phyloP scores from a whole-genome alignment of 164 flowering plant genomes.

The Berberis vulgaris region DNA sequence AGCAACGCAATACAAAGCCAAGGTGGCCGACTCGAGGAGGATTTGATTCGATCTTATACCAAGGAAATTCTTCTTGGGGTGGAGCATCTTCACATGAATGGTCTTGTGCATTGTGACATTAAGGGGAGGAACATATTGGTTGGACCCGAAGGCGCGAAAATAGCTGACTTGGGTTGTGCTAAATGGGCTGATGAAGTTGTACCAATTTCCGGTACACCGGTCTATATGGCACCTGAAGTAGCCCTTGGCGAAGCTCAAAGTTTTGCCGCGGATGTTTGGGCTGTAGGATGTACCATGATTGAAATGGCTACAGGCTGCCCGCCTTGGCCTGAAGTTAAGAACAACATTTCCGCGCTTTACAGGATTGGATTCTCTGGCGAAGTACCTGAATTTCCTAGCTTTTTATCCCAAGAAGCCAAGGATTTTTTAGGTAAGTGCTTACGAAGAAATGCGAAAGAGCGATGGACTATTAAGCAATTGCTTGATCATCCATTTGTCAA shows the following conservation, averaged over 20 bases:
- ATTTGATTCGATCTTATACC: slow-evolving; percentile 22
- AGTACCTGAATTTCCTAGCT: slow-evolving; percentile 43
- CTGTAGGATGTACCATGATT: slow-evolving; percentile 69
- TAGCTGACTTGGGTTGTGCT: slow-evolving; percentile 80
- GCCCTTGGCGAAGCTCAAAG: slow-evolving; percentile 68
- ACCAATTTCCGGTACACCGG: slow-evolving; percentile 53
- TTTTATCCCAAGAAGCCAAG: slow-evolving; percentile 40
- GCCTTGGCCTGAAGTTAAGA: slow-evolving; percentile 45
- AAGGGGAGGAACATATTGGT: slow-evolving; percentile 64
- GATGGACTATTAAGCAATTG: slow-evolving; percentile 57
- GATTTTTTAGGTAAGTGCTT: slow-evolving; percentile 67
- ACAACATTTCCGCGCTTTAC: slow-evolving; percentile 47
- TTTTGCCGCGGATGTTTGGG: slow-evolving; percentile 67
- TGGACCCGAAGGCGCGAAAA: slow-evolving; percentile 38
- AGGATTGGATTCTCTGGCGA: slow-evolving; percentile 47
- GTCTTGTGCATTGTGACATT: slow-evolving; percentile 74
- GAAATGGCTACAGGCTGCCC: slow-evolving; percentile 68
- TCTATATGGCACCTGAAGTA: slow-evolving; percentile 87
- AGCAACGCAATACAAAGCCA: slow-evolving; percentile 24
- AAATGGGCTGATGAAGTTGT: slow-evolving; percentile 16
- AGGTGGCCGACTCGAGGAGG: slow-evolving; percentile 39
- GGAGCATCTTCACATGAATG: slow-evolving; percentile 44
- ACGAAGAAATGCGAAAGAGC: slow-evolving; percentile 32
- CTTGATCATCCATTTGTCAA: slow-evolving; percentile 61
- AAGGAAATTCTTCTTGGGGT: slow-evolving; percentile 42